Base-by-base conservation (phyloP, 2,329 filamentous ascomycete genomes). In the Cryphonectria japonica region DNA sequence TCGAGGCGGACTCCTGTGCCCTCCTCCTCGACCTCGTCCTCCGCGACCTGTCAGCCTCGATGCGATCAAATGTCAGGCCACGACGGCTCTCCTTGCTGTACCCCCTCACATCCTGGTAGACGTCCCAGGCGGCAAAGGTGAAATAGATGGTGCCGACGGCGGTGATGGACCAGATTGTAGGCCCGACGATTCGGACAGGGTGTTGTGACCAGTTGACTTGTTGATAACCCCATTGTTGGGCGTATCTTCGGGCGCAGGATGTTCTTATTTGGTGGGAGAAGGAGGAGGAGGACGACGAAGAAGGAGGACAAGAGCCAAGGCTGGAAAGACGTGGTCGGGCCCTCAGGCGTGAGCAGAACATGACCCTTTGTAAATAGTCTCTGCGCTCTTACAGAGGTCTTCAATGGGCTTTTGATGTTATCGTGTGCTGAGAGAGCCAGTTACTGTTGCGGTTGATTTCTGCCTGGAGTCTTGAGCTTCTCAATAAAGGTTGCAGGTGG, bases 151-250 rank as follows among this genome's bases (percentile, higher is more conserved):
- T 70, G 57, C 71, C 60, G 26, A 75, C 73, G 7, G 75, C 73
- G 1, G 67, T 66, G 3, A 68, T 67, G n/a, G 74, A 73, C 75
- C 76, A 77, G 3, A 76, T 50, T 8, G 72, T 59, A 0, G 76
- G 74, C 2, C 75, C 61, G 11, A 76, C 37, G 16, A 76, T 34
- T 39, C 73, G 72, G 9, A 77, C 73, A 4, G 72, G 75, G 41
- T 68, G 50, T 46, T 68, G 43, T 39, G 54, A 16, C 57, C 52
- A 50, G 26, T 60, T 5, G 26, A 16, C 7, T n/a, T 46, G 39
- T 52, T 34, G 39, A 22, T 50, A n/a, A 57, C 39, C n/a, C 39
- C 39, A 57, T n/a, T 52, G 34, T 22, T 54, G 41, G 1, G 67
- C 29, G 67, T 63, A 63, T 41, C 22, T 52, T 41, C 67, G 67